phyloP scores from a whole-genome alignment of 2,329 filamentous ascomycete species.

The Alternaria sp. region DNA sequence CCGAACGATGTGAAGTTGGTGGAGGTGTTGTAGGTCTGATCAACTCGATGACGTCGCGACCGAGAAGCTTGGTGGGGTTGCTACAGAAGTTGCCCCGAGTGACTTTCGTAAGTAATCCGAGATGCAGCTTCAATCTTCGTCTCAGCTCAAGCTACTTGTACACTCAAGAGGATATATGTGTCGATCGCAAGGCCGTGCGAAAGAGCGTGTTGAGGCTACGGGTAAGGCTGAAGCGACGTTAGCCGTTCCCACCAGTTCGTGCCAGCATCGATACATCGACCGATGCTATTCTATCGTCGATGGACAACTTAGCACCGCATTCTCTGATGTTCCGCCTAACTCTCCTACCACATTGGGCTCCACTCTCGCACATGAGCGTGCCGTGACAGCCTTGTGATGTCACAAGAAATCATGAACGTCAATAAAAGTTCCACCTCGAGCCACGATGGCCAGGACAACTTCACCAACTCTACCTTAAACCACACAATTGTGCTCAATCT shows the following conservation, averaged over 20 bases:
- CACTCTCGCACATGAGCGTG: conserved; percentile 22
- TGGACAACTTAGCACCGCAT: neutral
- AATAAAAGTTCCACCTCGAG: conserved; percentile 22
- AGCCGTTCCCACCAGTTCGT: conserved; percentile 15
- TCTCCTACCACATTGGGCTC: conserved; percentile 16
- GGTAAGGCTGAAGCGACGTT: conserved; percentile 17
- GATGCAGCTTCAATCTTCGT: neutral
- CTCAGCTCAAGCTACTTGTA: neutral
- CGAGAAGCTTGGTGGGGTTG: neutral
- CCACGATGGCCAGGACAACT: neutral
- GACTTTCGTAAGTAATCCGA: neutral
- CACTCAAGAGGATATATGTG: neutral
- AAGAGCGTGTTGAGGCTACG: neutral
- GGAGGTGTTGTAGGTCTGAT: neutral
- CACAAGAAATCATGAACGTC: conserved; percentile 28
- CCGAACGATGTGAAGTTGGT: neutral
- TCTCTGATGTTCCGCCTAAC: conserved; percentile 5
- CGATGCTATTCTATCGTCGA: conserved; percentile 9
- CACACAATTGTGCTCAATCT: neutral
- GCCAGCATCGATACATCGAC: neutral
- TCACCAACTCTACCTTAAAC: neutral
- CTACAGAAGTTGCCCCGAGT: neutral
- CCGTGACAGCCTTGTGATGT: conserved; percentile 37
- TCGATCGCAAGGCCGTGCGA: conserved; percentile 8
- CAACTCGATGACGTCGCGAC: neutral